A percentile compares a stretch with the other conserved stretches of the same genome.
Conservation (phyloP, 163 green algal genomes). For the Smithsoniella earleae region DNA sequence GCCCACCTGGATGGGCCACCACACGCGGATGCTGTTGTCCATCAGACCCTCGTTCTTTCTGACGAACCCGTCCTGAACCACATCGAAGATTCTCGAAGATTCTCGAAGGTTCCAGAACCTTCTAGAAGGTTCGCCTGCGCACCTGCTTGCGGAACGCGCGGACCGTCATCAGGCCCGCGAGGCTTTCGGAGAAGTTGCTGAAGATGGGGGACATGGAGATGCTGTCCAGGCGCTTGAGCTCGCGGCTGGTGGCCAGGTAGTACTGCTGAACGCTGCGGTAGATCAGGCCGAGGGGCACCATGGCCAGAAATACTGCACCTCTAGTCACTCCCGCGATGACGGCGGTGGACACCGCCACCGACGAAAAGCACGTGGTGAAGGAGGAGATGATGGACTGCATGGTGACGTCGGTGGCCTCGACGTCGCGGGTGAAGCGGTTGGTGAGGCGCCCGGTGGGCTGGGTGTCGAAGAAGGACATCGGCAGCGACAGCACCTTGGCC, state of each 20-base stretch:
- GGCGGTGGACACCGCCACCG: conserved; percentile 7
- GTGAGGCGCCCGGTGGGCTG: conserved; percentile 78
- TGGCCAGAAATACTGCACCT: conserved; percentile 44
- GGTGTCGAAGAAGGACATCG: conserved; percentile 92
- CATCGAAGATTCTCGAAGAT: no score
- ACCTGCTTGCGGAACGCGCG: conserved; percentile 57
- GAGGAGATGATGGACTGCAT: conserved; percentile 43
- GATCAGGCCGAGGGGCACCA: conserved; percentile 56
- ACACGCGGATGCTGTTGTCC: conserved; percentile 47
- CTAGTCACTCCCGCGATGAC: conserved; percentile 51
- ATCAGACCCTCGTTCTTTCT: conserved; percentile 39
- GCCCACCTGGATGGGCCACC: conserved; percentile 58
- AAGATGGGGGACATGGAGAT: conserved; percentile 77
- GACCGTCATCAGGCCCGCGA: conserved; percentile 65
- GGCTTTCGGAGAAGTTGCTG: conserved; percentile 46
- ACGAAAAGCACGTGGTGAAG: conserved; percentile 34
- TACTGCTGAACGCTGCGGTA: conserved; percentile 61
- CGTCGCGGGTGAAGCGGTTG: conserved; percentile 88
- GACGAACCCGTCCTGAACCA: conserved; percentile 30
- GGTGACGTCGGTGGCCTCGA: conserved; percentile 59
- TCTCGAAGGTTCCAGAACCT: no score
- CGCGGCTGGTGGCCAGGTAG: conserved; percentile 69
- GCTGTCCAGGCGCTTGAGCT: conserved; percentile 79
- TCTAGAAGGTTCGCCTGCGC: no score
- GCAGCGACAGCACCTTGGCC: conserved; percentile 66